A percentile compares a stretch with the other conserved stretches of the same genome.
phyloP scores from a whole-genome alignment of 345 rosid genomes.

The Citrus australasica region DNA sequence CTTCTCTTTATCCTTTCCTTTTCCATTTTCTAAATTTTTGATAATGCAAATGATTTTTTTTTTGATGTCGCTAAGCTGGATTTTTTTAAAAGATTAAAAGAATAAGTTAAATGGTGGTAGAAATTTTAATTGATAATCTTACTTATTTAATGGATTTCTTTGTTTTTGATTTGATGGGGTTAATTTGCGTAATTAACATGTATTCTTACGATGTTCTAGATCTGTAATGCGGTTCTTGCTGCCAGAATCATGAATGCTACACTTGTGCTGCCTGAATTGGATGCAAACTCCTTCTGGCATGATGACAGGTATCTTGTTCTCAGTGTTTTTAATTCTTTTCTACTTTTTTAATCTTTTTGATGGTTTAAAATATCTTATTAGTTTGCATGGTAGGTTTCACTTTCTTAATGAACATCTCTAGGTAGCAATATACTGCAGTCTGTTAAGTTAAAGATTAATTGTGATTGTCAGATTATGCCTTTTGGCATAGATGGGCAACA shows the following conservation, averaged over 20 bases:
- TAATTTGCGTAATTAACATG: neutral
- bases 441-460: neutral
- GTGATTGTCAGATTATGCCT: neutral
- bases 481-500: neutral
- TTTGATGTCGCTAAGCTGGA: neutral
- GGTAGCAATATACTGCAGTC: neutral
- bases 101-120: neutral
- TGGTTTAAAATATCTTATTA: neutral
- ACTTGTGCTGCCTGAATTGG: constrained; percentile 93
- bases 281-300: constrained; percentile 98
- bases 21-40: too few species aligned
- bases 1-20: neutral
- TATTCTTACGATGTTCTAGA: constrained; percentile 41
- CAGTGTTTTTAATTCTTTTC: neutral
- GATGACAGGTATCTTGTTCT: constrained; percentile 75
- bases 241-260: constrained; percentile 99
- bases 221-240: constrained; percentile 99
- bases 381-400: neutral
- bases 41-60: neutral
- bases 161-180: neutral
- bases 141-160: neutral
- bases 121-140: neutral
- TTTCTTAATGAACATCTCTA: neutral
- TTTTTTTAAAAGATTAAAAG: neutral
- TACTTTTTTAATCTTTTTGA: neutral